A percentile compares a stretch with the other conserved stretches of the same genome.
These are phyloP conservation scores for Neltuma alba DNA, from an alignment of 306 rosid species.

Conservation along the genomic window DNA sequence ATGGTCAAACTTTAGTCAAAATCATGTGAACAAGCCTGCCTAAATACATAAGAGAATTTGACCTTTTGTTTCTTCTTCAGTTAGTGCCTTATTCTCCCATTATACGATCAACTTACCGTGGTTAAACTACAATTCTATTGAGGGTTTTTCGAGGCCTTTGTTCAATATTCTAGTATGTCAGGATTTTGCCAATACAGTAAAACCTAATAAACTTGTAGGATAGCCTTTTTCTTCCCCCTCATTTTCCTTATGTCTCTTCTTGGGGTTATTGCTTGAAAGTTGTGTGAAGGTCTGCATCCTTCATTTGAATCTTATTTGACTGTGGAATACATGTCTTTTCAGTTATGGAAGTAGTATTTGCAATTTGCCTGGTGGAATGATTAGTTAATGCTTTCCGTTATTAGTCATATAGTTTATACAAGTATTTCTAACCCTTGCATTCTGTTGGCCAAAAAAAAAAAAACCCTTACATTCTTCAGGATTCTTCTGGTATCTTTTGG, in stretches of 20 bases:
- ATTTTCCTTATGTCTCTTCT: background rate
- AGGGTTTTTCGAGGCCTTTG: background rate
- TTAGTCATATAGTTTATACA: slow-evolving; percentile 15
- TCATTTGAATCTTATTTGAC: background rate
- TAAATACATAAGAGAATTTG: background rate
- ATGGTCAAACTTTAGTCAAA: background rate
- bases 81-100: background rate
- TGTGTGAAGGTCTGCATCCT: background rate
- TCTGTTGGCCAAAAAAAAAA: background rate
- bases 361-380: slow-evolving; percentile 5
- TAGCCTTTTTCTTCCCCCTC: background rate
- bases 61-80: slow-evolving; percentile 9
- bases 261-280: background rate
- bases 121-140: background rate
- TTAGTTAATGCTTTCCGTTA: background rate
- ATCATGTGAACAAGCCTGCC: background rate
- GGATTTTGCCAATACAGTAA: background rate
- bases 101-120: background rate
- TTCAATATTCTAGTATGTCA: background rate
- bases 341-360: background rate
- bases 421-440: slow-evolving; percentile 16
- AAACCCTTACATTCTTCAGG: slow-evolving; percentile 64
- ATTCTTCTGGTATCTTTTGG: slow-evolving; percentile 99
- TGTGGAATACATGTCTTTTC: background rate
- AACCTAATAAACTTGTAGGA: background rate